Conservation (phyloP, 176 grass and related monocot species). For the Microstegium vimineum region DNA sequence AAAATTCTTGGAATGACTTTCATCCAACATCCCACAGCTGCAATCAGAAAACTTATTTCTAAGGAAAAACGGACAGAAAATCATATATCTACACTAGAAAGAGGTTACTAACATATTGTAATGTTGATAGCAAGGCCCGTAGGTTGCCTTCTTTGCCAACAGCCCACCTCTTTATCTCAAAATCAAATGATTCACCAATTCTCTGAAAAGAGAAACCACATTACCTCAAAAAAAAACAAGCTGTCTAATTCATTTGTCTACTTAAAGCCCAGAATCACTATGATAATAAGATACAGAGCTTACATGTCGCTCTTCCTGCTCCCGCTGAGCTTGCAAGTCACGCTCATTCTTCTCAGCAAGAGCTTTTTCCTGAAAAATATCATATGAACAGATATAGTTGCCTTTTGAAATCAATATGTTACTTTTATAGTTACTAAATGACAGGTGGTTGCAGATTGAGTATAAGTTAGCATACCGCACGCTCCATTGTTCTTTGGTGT, state of each 20-base stretch:
- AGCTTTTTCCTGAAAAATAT: conserved; percentile 59
- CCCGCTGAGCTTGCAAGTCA: conserved; percentile 58
- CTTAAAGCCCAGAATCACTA: not conserved
- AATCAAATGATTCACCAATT: conserved; percentile 58
- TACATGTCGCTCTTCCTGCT: conserved; percentile 77
- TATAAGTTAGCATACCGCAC: conserved; percentile 41
- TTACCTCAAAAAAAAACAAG: not conserved
- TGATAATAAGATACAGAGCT: conserved; percentile 15
- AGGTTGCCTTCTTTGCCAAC: conserved; percentile 80
- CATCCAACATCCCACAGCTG: not conserved
- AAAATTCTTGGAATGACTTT: too few species aligned
- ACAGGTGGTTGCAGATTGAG: not conserved
- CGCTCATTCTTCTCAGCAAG: conserved; percentile 72
- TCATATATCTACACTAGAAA: not conserved
- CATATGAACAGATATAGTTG: not conserved
- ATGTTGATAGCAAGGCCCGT: conserved; percentile 63
- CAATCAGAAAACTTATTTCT: not conserved
- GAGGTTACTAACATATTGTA: conserved; percentile 68
- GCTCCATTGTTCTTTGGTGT: conserved; percentile 55
- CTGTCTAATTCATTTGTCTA: not conserved
- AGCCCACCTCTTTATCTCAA: conserved; percentile 79
- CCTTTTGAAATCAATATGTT: not conserved
- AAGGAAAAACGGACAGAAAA: not conserved
- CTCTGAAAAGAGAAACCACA: conserved; percentile 54
- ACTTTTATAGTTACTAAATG: conserved; percentile 15